Conservation (phyloP, 1,284 basidiomycete species). For the Erythrobasidium hasegawianum region DNA sequence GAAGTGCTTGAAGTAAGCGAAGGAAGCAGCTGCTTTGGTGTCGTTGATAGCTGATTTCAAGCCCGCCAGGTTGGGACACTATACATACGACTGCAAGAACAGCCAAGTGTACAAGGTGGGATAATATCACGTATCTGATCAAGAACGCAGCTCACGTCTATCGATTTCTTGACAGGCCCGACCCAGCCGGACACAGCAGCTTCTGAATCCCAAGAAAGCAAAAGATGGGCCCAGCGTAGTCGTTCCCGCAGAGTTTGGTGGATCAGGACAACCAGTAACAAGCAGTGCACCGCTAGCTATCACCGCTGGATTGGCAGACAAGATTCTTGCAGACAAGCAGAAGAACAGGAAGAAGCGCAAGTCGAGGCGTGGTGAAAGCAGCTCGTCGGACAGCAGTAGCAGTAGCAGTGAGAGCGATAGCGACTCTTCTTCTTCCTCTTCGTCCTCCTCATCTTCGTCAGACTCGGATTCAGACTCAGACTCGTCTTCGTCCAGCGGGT, state of each 20-base stretch:
- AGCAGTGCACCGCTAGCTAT: conserved; percentile 21
- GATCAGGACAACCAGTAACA: conserved; percentile 27
- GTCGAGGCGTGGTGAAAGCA: conserved; percentile 20
- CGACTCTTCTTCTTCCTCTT: conserved; percentile 3
- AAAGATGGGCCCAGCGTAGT: conserved; percentile 25
- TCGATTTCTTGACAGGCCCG: conserved; percentile 9
- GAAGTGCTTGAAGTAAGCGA: conserved; percentile 27
- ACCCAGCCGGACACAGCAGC: conserved; percentile 23
- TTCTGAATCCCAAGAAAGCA: conserved; percentile 30
- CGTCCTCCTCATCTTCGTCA: conserved; percentile 10
- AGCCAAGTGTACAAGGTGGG: conserved; percentile 27
- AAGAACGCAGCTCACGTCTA: background rate
- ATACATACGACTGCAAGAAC: conserved; percentile 32
- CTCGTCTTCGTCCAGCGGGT: background rate
- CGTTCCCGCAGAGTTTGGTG: conserved; percentile 31
- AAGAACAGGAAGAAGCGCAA: conserved; percentile 23
- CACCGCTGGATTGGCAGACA: conserved; percentile 17
- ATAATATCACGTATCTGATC: background rate
- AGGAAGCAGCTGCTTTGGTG: background rate
- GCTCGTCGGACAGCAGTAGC: conserved; percentile 20
- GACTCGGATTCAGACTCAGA: conserved; percentile 6
- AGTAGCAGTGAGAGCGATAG: background rate
- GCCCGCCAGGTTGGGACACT: conserved; percentile 13
- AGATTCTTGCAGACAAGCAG: conserved; percentile 32
- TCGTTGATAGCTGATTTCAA: background rate